Evolutionary conservation across 257 asterid species (phyloP), one percentile per base, ranked within the genome.

Genomic region (Nicotiana undulata): DNA sequence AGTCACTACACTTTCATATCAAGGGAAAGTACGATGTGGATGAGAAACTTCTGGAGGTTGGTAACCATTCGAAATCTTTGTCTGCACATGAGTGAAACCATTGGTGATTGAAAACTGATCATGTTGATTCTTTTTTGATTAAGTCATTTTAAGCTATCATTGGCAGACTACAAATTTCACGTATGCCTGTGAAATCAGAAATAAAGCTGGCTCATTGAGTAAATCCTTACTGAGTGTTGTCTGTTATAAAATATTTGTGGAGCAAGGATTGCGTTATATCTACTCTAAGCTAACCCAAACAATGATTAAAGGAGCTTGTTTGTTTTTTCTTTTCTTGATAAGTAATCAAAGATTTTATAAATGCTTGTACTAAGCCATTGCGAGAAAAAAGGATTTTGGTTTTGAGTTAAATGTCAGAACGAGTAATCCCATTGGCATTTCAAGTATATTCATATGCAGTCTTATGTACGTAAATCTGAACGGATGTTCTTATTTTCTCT

Each of bases 21-120:
- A 96, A 94, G 89, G 98, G 93, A 37, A 91, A 90, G 65, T 88
- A 89, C 66, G 75, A 84, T 46, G 83, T 83, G 12, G 93, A 92
- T 63, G 90, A 90, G 84, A 93, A 92, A 65, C 81, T 91, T 83
- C 88, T 66, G 86, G 79, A 84, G 97, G 98, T 90, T 55, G 32
- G 84, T 80, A 63, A 53, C 28, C 8, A 34, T 64, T 68, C 52
- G 20, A 18, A 13, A 44, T 55, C 13, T 51, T 29, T 34, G 63
- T 61, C 20, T 64, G 15, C 17, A 56, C 18, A 28, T 51, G 15
- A 46, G 31, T 72, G 81, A 52, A 79, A 60, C 18, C 6, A 18
- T 29, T 64, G 22, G 24, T n/a, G 9, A 32, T 74, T 24, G 24
- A 72, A 24, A 13, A 24, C 0, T 72, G 34, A 49, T 72, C 24